Percentiles rank a stretch among this genome's conserved stretches.
These are phyloP conservation scores for Lactarius evosmus DNA, from an alignment of 768 basidiomycete genomes.

Conservation along the genomic window DNA sequence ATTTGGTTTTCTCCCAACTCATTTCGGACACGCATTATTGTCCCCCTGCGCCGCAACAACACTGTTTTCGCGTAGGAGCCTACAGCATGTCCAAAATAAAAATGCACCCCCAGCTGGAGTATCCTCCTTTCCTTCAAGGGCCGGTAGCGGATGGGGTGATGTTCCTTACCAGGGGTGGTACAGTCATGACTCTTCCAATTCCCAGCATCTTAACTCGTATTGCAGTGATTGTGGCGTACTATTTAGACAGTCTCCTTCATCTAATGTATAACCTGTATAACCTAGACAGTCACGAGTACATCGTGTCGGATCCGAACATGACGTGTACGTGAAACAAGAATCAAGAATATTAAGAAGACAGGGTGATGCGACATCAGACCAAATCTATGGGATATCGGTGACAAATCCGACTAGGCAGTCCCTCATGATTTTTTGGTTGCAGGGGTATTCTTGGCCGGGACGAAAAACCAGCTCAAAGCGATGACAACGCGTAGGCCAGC, in stretches of 20 bases:
- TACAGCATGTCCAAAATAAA: conserved; percentile 39
- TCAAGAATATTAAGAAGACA: background rate
- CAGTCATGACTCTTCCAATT: conserved; percentile 22
- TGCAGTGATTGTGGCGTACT: background rate
- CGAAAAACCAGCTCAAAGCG: conserved; percentile 61
- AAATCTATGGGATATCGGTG: background rate
- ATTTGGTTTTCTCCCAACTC: conserved; percentile 30
- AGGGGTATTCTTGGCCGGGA: conserved; percentile 42
- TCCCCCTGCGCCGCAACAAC: conserved; percentile 36
- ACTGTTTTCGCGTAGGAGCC: conserved; percentile 38
- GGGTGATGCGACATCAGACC: background rate
- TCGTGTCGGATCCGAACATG: background rate
- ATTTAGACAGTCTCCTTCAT: background rate
- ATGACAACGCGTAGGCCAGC: conserved; percentile 61
- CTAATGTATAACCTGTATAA: conserved; percentile 1
- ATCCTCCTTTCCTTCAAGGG: conserved; percentile 30
- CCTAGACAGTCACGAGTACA: background rate
- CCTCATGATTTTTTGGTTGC: conserved; percentile 6
- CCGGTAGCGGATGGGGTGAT: conserved; percentile 34
- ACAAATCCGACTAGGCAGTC: background rate
- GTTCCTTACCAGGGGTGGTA: conserved; percentile 42
- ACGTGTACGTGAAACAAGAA: background rate
- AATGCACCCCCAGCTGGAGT: conserved; percentile 38
- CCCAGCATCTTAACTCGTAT: background rate
- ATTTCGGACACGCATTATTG: conserved; percentile 42